Base-by-base conservation (phyloP, 2,329 filamentous ascomycete genomes). In the Colletotrichum karsti region DNA sequence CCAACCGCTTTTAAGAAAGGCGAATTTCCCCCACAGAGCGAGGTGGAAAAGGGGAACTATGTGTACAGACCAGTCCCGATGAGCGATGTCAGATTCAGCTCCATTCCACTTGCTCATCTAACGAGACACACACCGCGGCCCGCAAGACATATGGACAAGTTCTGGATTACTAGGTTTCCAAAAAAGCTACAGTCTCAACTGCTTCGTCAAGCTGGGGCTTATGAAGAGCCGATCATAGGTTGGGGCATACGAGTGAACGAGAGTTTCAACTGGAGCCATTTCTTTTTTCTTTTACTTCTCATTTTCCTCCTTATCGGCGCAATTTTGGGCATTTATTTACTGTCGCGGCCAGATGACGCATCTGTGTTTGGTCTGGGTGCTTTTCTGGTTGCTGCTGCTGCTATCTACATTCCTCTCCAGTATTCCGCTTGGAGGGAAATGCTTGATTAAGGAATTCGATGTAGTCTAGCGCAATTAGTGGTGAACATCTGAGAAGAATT, bases 1-100 rank as follows among this genome's bases (percentile, higher is more conserved):
- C 41, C 41, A 1, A 22, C 4, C 41, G 41, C 5, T 44, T 44
- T 10, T n/a, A 39, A 39, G 5, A 12, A 0, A 1, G 4, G 4
- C 1, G 41, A 13, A 5, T 44, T 44, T 44, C 41, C 41, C 0
- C 41, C 41, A 2, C 6, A 9, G 0, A 7, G 18, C 1, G 18
- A 24, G 5, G 41, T 44, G 0, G 0, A 0, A 0, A 3, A 1
- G n/a, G 41, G 41, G 4, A 24, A 44, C 0, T 44, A 44, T 1
- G 3, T 44, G 0, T 44, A 44, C 1, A 9, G 7, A 0, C 41
- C 41, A 12, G 41, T 44, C 3, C 41, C 20, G 0, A 44, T 44
- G 20, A 18, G 22, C 2, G 20, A 44, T 3, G 10, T 44, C 3
- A n/a, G 12, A 8, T 2, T 44, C 1, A 20, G 1, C 30, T 33